These are phyloP conservation scores for Leccinum variicolor DNA, from an alignment of 768 basidiomycete species.

Conservation along the genomic window DNA sequence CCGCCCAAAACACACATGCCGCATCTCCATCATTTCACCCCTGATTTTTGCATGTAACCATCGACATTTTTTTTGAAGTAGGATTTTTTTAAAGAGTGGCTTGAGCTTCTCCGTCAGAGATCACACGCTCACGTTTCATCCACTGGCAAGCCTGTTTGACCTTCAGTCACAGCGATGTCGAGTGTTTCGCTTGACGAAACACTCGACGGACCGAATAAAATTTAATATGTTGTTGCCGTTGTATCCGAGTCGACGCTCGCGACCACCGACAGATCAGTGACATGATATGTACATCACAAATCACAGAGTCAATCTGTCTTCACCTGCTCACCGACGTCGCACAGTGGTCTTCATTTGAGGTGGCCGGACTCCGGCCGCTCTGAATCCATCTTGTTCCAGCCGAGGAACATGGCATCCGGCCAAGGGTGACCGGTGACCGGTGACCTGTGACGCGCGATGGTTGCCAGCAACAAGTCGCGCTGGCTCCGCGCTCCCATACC, in stretches of 20 bases:
- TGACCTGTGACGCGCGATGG: no score
- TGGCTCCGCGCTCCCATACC: not conserved
- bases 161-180: not conserved
- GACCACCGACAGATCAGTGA: not conserved
- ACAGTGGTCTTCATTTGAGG: not conserved
- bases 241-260: not conserved
- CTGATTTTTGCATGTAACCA: constrained; percentile 6
- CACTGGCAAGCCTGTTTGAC: not conserved
- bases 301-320: not conserved
- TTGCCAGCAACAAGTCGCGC: not conserved
- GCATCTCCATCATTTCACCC: not conserved
- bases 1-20: not conserved
- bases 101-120: not conserved
- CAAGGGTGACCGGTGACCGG: no score
- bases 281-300: not conserved
- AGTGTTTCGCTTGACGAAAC: not conserved
- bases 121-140: not conserved
- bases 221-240: not conserved
- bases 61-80: not conserved
- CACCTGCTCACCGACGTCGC: not conserved
- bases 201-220: not conserved
- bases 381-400: not conserved
- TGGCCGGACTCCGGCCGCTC: not conserved
- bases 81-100: no score
- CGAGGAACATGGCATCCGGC: not conserved